Base-by-base conservation (phyloP, 2,329 filamentous ascomycete genomes). In the Paracamarosporium sp. region DNA sequence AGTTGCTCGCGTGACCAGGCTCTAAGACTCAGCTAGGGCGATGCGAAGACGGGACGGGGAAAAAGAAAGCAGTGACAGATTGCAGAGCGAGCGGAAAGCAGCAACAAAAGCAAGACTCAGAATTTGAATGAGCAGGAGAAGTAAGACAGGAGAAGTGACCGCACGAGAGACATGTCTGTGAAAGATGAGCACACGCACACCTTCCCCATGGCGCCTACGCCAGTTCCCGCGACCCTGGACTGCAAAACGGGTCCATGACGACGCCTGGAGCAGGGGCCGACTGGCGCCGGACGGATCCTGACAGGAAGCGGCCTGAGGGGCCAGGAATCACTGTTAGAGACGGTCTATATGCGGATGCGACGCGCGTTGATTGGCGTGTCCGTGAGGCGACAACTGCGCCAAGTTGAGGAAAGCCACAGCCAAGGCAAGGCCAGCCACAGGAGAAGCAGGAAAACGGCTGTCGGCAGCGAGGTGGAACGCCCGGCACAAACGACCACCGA, bases 91-190 rank as follows among this genome's bases (percentile, higher is more conserved):
- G 48, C 30, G 22, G 38, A 31, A 41, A 31, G 57, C 35, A 47
- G 31, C 41, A 30, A 43, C 25, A 35, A 54, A 44, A 47, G 27
- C 8, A 24, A 52, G 33, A 33, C 7, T 30, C 38, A 33, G 30
- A 30, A 30, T 11, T 50, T 46, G 12, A 17, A 33, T 31, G 28
- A 40, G 56, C n/a, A 55, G 15, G 41, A 25, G 43, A 17, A 22
- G 51, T 36, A 53, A 57, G 48, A 56, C 50, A 41, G 48, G 33
- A 41, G 33, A 36, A 41, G n/a, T n/a, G n/a, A n/a, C n/a, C n/a
- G n/a, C n/a, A n/a, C n/a, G n/a, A n/a, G 54, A 61, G 61, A 61
- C 61, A 61, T 59, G 59, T 61, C 45, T 64, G 59, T 60, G 56
- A 62, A 30, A 36, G 25, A 28, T 36, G 44, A 38, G 38, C 33